Conservation (phyloP, 2,329 filamentous ascomycete genomes). For the Talaromyces sp. region DNA sequence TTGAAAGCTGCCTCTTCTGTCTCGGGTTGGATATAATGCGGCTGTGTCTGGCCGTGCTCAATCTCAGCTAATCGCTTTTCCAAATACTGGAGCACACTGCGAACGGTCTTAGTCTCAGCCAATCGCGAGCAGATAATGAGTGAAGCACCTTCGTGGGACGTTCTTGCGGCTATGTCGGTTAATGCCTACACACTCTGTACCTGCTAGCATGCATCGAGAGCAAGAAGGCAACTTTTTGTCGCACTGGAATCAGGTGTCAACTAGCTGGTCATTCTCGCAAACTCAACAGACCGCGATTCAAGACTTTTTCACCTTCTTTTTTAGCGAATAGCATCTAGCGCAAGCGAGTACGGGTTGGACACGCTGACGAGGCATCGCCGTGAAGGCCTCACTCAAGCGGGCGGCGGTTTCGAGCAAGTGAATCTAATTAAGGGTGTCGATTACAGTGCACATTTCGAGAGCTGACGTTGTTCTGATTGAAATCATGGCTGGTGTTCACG, state of each 20-base stretch:
- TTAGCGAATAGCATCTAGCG: constrained; percentile 4
- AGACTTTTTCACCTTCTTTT: constrained; percentile 3
- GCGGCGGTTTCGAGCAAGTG: too few species aligned
- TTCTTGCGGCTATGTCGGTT: constrained; percentile 4
- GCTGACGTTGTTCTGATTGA: too few species aligned
- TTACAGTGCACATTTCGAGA: too few species aligned
- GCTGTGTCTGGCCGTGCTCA: neutral
- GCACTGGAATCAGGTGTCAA: neutral
- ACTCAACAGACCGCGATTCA: neutral
- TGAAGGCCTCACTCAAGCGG: too few species aligned
- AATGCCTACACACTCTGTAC: constrained; percentile 2
- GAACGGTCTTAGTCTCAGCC: neutral
- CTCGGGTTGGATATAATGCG: neutral
- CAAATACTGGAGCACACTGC: constrained; percentile 4
- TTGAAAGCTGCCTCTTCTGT: neutral
- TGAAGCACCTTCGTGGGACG: constrained; percentile 4
- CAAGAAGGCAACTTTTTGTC: constrained; percentile 5
- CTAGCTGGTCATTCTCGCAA: neutral
- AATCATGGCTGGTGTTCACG: too few species aligned
- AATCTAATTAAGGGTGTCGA: too few species aligned
- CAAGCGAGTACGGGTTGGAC: constrained; percentile 2
- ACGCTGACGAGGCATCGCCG: neutral
- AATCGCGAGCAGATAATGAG: neutral
- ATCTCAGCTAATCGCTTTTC: constrained; percentile 5
- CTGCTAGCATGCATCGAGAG: constrained; percentile 1